Evolutionary conservation across 1,284 basidiomycete species (phyloP).

Genomic region (Sanghuangporus baumii): DNA sequence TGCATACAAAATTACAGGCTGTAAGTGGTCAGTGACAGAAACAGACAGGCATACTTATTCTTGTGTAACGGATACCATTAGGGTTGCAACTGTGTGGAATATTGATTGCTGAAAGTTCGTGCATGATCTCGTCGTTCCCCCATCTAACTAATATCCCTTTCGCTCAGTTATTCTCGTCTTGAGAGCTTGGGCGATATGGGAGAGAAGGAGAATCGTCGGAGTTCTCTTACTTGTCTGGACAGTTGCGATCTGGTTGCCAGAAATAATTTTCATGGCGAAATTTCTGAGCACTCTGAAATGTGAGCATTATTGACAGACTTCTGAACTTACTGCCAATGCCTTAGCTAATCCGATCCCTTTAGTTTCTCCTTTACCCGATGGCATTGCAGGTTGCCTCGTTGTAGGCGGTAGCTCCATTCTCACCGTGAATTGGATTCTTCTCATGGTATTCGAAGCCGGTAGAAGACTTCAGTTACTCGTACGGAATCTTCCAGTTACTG

Average conservation of each 20-base stretch:
- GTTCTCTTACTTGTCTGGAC: constrained; percentile 2
- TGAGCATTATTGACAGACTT: neutral
- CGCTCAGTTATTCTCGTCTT: neutral
- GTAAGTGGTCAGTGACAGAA: neutral
- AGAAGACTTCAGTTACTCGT: neutral
- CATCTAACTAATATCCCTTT: too few relatives aligned
- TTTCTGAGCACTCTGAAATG: neutral
- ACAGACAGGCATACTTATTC: neutral
- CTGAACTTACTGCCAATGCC: neutral
- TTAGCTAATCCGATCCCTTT: too few relatives aligned
- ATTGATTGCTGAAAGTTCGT: neutral
- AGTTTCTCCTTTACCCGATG: neutral
- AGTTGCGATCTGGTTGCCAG: neutral
- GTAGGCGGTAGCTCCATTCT: neutral
- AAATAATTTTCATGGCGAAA: neutral
- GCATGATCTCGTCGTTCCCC: neutral
- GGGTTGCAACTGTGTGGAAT: constrained; percentile 2
- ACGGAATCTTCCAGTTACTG: neutral
- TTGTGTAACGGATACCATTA: neutral
- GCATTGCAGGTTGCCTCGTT: constrained; percentile 2
- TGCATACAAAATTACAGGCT: constrained; percentile 1
- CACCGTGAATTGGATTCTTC: constrained; percentile 3
- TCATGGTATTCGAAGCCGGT: constrained; percentile 9
- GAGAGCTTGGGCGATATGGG: constrained; percentile 10
- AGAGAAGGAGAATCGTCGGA: neutral